Percentiles rank a stretch among this genome's conserved stretches.
These are phyloP conservation scores for Aeschynomene evenia DNA, from an alignment of 306 rosid species.

Conservation along the genomic window DNA sequence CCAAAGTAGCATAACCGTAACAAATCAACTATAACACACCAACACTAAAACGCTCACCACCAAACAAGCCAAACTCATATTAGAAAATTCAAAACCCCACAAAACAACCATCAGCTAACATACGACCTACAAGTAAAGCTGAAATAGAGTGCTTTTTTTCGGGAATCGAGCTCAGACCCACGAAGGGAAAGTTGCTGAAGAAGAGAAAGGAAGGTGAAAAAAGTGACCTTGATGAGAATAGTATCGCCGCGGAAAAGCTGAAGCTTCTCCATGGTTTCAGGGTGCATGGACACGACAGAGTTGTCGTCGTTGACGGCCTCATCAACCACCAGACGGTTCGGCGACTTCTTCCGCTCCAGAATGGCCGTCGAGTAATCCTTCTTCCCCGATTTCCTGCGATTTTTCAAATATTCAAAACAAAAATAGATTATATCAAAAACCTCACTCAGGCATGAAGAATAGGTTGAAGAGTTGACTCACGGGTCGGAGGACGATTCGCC, in stretches of 20 bases:
- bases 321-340: conserved; percentile 50
- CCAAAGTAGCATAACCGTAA: not conserved
- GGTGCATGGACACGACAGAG: conserved; percentile 54
- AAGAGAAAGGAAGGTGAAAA: not conserved
- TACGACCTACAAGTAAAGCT: not conserved
- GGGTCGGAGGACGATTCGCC: conserved; percentile 57
- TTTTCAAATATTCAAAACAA: not conserved
- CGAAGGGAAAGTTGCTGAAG: not conserved
- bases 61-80: not conserved
- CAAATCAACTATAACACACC: not conserved
- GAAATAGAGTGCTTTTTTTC: not conserved
- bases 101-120: not conserved
- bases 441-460: not conserved
- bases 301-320: conserved; percentile 58
- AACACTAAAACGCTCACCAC: not conserved
- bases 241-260: conserved; percentile 59
- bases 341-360: conserved; percentile 59
- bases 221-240: conserved; percentile 47
- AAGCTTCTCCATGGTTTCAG: conserved; percentile 51
- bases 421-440: too few species aligned
- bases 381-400: conserved; percentile 42
- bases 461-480: conserved; percentile 39
- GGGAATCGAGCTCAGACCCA: conserved; percentile 1
- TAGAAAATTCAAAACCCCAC: not conserved
- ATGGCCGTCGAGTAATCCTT: conserved; percentile 60